These are phyloP conservation scores for Paecilomyces dactylethromorphus DNA, from an alignment of 2,329 filamentous ascomycete species.

Conservation along the genomic window DNA sequence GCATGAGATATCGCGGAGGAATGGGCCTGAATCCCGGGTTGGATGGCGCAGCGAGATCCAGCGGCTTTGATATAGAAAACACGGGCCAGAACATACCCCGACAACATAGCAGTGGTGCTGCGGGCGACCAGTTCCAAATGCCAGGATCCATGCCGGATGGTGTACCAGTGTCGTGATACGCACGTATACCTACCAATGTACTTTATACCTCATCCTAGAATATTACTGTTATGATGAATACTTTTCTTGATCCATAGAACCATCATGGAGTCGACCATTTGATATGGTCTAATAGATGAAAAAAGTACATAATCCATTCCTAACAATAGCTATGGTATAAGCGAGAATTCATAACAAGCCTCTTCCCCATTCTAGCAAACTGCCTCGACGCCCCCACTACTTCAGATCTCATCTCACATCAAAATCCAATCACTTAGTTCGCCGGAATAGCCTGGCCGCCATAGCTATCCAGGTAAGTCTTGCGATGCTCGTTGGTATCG, in stretches of 20 bases:
- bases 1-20: conserved; percentile 26
- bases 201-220: neutral
- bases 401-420: neutral
- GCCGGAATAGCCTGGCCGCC: conserved; percentile 17
- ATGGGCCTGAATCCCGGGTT: conserved; percentile 21
- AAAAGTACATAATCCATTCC: no score
- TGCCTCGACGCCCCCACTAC: neutral
- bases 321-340: neutral
- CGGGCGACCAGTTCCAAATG: conserved; percentile 30
- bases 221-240: neutral
- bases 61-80: conserved; percentile 24
- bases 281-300: no score
- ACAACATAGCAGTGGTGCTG: conserved; percentile 14
- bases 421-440: conserved; percentile 9
- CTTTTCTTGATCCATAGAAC: neutral
- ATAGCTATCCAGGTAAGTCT: conserved; percentile 60
- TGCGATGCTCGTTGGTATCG: conserved; percentile 69
- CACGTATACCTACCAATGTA: neutral
- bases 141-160: conserved; percentile 31
- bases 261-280: no score
- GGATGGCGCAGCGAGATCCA: conserved; percentile 25
- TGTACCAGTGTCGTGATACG: conserved; percentile 15
- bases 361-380: neutral
- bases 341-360: neutral
- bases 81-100: neutral